Conservation (phyloP, 2,329 filamentous ascomycete species). For the Sporothrix phasma region DNA sequence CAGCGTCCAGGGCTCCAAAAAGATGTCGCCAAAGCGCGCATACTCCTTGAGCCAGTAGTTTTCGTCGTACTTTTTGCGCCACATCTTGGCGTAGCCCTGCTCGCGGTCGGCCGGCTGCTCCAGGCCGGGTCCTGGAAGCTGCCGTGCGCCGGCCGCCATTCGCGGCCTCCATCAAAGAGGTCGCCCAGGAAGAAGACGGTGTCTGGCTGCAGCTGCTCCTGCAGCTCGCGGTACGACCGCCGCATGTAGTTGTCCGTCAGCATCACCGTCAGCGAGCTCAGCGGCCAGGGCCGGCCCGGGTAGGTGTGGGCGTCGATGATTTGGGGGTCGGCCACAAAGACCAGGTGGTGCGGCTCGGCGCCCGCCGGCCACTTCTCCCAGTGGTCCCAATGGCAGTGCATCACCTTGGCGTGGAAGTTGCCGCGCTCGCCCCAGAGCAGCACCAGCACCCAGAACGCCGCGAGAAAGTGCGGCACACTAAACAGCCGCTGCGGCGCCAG, state of each 20-base stretch:
- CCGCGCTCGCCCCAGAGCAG: slow-evolving; percentile 79
- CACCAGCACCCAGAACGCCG: slow-evolving; percentile 63
- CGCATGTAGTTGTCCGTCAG: slow-evolving; percentile 86
- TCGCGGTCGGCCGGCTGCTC: slow-evolving; percentile 44
- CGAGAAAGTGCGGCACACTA: slow-evolving; percentile 57
- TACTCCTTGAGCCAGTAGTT: slow-evolving; percentile 84
- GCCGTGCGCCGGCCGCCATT: slow-evolving; percentile 71
- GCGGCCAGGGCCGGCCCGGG: slow-evolving; percentile 60
- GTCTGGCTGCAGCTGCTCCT: slow-evolving; percentile 68
- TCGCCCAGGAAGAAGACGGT: slow-evolving; percentile 88
- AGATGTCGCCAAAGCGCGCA: slow-evolving; percentile 73
- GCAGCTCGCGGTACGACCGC: slow-evolving; percentile 70
- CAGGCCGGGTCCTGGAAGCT: slow-evolving; percentile 50
- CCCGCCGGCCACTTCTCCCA: slow-evolving; percentile 87
- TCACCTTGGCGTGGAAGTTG: slow-evolving; percentile 61
- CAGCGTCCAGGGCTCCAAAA: slow-evolving; percentile 59
- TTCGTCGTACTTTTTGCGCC: slow-evolving; percentile 67
- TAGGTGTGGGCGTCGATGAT: slow-evolving; percentile 94
- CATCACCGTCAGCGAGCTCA: slow-evolving; percentile 42
- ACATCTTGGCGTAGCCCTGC: slow-evolving; percentile 48
- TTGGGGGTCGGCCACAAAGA: slow-evolving; percentile 83
- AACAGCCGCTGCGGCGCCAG: slow-evolving; percentile 42
- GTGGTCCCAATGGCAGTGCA: slow-evolving; percentile 65
- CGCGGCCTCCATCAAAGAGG: slow-evolving; percentile 87
- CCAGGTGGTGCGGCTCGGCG: slow-evolving; percentile 71